Evolutionary conservation across 2,329 filamentous ascomycete species (phyloP), one percentile per base, ranked within the genome.

Genomic region (Cladobotryum mycophilum): DNA sequence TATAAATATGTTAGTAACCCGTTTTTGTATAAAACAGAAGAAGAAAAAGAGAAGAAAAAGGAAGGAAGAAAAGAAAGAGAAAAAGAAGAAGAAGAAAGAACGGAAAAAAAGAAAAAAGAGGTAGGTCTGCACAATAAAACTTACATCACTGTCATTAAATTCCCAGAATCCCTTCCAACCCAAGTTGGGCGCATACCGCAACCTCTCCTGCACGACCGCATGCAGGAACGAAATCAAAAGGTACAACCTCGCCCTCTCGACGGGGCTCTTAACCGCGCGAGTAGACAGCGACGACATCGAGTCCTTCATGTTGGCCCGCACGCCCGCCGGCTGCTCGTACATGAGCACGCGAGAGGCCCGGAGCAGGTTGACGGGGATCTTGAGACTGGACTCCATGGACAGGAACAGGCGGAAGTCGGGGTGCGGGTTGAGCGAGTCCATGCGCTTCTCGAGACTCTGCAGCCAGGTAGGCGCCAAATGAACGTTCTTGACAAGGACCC

Each of bases 141-240:
- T 87, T 81, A 95, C 89, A 71, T 99, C 93, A 60, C 91, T 95
- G 70, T 99, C 95, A 66, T 99, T 99, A 70, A 99, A 99, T 70
- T 99, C 95, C 93, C 95, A 99, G 78, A 96, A 96, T 48, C 90
- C 89, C 75, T 95, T 96, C 93, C 93, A 99, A 54, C 93, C 93
- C 49, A 99, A 76, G 51, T 80, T 92, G 1, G 93, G 95, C 20
- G 92, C 91, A 67, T 99, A 99, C 55, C 93, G 86, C 55, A 99
- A 76, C 60, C 95, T 80, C 69, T 99, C 93, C 68, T 99, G 93
- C 11, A 96, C 84, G 36, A 99, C 91, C 6, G 93, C 95, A 66
- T 99, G 93, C 60, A 99, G 67, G 79, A 99, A 97, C 3, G 88
- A 93, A 36, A 99, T 79, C 45, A 99, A 76, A 44, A 99, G 78